Evolutionary conservation across 176 grass and related monocot species (phyloP), one percentile per base, ranked within the genome.

Genomic region (Oryza meyeriana): DNA sequence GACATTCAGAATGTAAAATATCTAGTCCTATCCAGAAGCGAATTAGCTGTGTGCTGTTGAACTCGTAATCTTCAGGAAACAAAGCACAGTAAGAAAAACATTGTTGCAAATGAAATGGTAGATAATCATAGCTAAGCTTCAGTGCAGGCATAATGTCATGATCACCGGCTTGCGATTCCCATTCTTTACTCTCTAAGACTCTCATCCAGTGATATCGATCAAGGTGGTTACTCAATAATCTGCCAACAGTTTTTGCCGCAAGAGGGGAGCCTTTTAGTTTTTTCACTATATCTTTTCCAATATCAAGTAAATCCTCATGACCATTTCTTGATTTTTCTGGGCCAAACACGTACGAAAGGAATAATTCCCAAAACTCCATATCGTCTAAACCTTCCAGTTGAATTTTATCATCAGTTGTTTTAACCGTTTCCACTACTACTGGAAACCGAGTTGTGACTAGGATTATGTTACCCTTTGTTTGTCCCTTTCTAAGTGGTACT

Each of bases 21-120:
- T 67, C 75, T 10, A 65, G 66, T 17, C 66, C 74, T 31, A 61
- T 58, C 86, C 86, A 84, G 6, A 88, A 84, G 36, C n/a, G 67
- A 79, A 83, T 36, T 6, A 88, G 34, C 0, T 79, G 47, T 30
- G 24, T 24, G 1, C 12, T 61, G 3, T 40, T 4, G 30, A 83
- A 88, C 40, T n/a, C 3, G 18, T 69, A 84, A 32, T 79, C 67
- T 41, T 80, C 40, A 9, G 67, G 87, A 67, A 84, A 84, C 3
- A 88, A 29, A 58, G 18, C 24, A 74, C 81, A 84, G 35, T 4
- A 50, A 8, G 75, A 32, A 67, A 79, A 79, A 35, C 86, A 88
- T 74, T 72, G 55, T 12, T 68, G 66, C 20, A 88, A 26, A 57
- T 75, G 75, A 10, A 40, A 59, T 26, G 81, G 66, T 3, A 84